phyloP scores from a whole-genome alignment of 768 basidiomycete genomes.

The Pholiota molesta region DNA sequence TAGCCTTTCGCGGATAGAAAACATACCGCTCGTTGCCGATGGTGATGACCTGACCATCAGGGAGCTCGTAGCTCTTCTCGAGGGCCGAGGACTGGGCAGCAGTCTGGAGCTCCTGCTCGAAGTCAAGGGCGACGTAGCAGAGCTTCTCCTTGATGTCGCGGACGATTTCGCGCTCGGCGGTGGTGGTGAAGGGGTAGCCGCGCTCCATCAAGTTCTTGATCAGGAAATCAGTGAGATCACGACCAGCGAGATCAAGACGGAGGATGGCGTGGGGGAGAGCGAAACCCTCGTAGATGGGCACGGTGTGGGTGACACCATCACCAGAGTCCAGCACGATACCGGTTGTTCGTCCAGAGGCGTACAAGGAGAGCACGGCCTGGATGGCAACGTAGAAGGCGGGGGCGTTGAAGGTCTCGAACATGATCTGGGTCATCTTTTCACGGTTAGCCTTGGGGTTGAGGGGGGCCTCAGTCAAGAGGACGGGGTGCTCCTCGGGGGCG shows the following conservation, averaged over 20 bases:
- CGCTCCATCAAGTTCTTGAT: slow-evolving; percentile 89
- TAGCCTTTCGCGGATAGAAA: slow-evolving; percentile 41
- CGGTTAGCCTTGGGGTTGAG: slow-evolving; percentile 93
- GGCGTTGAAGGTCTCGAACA: slow-evolving; percentile 95
- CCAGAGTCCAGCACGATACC: slow-evolving; percentile 96
- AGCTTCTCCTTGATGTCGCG: slow-evolving; percentile 98
- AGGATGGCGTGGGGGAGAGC: slow-evolving; percentile 91
- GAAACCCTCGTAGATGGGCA: slow-evolving; percentile 96
- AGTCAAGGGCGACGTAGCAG: slow-evolving; percentile 93
- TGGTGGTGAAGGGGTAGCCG: slow-evolving; percentile 93
- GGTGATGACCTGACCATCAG: slow-evolving; percentile 94
- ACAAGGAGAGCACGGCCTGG: slow-evolving; percentile 89
- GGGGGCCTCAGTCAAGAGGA: slow-evolving; percentile 89
- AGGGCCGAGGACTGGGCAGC: slow-evolving; percentile 87
- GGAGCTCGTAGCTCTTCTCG: slow-evolving; percentile 92
- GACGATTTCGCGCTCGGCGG: slow-evolving; percentile 92
- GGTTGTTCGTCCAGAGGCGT: slow-evolving; percentile 94
- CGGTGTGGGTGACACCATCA: slow-evolving; percentile 95
- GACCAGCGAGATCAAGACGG: slow-evolving; percentile 90
- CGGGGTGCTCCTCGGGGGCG: slow-evolving; percentile 73
- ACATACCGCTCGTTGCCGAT: slow-evolving; percentile 91
- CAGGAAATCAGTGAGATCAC: slow-evolving; percentile 85
- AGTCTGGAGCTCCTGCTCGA: slow-evolving; percentile 91
- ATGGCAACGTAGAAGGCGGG: slow-evolving; percentile 93
- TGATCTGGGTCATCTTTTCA: slow-evolving; percentile 96